Percentiles rank a stretch among this genome's conserved stretches.
phyloP scores from a whole-genome alignment of 1,284 basidiomycete genomes.

The Phlebopus sp. region DNA sequence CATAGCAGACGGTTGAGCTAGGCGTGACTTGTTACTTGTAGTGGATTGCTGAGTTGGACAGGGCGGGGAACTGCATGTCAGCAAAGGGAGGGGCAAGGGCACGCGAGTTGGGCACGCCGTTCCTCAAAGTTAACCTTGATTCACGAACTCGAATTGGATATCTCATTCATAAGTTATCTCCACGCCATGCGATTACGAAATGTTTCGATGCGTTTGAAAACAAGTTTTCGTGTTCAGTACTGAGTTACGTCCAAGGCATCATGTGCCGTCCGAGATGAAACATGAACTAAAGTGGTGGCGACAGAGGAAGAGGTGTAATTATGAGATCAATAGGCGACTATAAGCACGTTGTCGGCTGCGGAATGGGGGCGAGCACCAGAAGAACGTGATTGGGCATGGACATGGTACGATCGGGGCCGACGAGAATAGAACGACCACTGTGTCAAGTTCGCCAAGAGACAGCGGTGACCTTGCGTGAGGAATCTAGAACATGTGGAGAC shows the following conservation, averaged over 20 bases:
- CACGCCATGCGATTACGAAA: conserved; percentile 19
- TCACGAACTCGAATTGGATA: conserved; percentile 20
- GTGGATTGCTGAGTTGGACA: background rate
- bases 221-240: background rate
- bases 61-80: no score
- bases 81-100: background rate
- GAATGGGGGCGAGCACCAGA: conserved; percentile 2
- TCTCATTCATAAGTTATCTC: conserved; percentile 4
- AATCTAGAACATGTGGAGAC: background rate
- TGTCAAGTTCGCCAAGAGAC: conserved; percentile 4
- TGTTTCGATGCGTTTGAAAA: conserved; percentile 2
- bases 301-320: background rate
- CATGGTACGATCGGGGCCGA: conserved; percentile 10
- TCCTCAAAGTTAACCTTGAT: conserved; percentile 24
- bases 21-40: no score
- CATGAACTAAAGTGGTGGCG: conserved; percentile 3
- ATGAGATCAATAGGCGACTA: conserved; percentile 7
- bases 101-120: background rate
- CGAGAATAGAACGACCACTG: background rate
- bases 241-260: conserved; percentile 18
- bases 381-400: conserved; percentile 12
- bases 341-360: conserved; percentile 6
- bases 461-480: conserved; percentile 1
- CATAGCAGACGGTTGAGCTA: no score
- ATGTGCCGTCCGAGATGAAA: conserved; percentile 7